phyloP scores from a whole-genome alignment of 2,329 filamentous ascomycete genomes.

The Penicillium fuscoglaucum region DNA sequence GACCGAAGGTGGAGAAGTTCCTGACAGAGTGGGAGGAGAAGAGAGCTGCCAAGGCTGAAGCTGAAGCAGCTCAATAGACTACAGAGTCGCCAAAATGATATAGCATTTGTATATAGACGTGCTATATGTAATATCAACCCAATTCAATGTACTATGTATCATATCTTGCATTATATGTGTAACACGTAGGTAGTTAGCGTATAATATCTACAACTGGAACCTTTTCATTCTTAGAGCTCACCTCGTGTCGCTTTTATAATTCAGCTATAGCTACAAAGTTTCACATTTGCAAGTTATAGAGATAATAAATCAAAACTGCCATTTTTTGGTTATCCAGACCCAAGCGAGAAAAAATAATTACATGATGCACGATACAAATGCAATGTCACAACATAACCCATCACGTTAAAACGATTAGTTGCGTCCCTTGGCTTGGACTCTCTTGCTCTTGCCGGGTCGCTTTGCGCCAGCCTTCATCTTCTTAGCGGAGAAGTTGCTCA shows the following conservation, averaged over 20 bases:
- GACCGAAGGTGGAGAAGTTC: constrained; percentile 65
- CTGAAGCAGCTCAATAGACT: constrained; percentile 7
- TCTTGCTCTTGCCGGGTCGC: constrained; percentile 54
- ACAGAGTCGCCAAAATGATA: neutral
- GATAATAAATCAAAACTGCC: constrained; percentile 12
- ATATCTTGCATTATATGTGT: neutral
- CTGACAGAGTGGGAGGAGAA: constrained; percentile 55
- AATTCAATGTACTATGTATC: neutral
- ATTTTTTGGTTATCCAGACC: constrained; percentile 19
- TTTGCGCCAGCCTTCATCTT: constrained; percentile 71
- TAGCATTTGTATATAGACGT: constrained; percentile 6
- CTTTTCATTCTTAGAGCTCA: neutral
- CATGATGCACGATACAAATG: constrained; percentile 17
- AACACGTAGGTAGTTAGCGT: too few relatives aligned
- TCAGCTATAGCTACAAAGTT: neutral
- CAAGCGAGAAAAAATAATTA: constrained; percentile 18
- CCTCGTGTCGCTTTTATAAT: neutral
- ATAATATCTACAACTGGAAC: neutral
- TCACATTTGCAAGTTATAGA: neutral
- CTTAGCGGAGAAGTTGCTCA: constrained; percentile 75
- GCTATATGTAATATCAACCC: neutral
- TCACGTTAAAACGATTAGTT: constrained; percentile 13
- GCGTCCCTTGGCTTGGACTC: constrained; percentile 40
- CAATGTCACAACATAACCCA: constrained; percentile 11
- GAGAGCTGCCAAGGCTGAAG: constrained; percentile 28